Evolutionary conservation across 306 rosid genomes (phyloP).

Genomic region (Lablab purpureus): DNA sequence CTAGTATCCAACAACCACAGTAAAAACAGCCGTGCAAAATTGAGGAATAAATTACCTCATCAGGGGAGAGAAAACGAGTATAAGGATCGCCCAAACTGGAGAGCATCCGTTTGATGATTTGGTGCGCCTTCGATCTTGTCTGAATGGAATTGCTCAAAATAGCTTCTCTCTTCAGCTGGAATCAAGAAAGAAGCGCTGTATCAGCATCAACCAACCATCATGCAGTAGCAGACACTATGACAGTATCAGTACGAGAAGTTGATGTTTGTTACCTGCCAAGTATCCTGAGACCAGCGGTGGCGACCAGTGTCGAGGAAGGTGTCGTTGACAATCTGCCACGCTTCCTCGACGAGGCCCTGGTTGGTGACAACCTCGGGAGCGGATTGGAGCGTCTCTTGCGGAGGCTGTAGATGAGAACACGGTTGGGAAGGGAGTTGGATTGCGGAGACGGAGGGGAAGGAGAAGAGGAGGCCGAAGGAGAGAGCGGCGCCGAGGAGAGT

Average conservation of each 20-base stretch:
- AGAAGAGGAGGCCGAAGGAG: slow-evolving; percentile 44
- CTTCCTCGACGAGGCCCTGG: slow-evolving; percentile 85
- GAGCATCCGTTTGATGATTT: slow-evolving; percentile 80
- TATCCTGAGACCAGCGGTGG: slow-evolving; percentile 74
- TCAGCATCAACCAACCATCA: slow-evolving; percentile 9
- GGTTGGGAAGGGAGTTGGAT: slow-evolving; percentile 43
- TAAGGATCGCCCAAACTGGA: slow-evolving; percentile 94
- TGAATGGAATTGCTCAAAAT: slow-evolving; percentile 71
- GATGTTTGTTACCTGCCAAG: slow-evolving; percentile 67
- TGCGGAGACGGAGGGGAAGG: slow-evolving; percentile 36
- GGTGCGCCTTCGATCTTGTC: slow-evolving; percentile 86
- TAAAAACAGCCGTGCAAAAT: not conserved
- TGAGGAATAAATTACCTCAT: slow-evolving; percentile 63
- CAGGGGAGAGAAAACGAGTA: slow-evolving; percentile 89
- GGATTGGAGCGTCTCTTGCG: slow-evolving; percentile 34
- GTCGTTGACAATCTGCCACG: slow-evolving; percentile 93
- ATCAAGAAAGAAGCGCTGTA: slow-evolving; percentile 37
- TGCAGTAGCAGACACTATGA: not conserved
- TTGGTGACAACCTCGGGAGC: slow-evolving; percentile 60
- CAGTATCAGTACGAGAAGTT: not conserved
- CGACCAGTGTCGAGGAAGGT: slow-evolving; percentile 69
- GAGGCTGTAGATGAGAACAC: slow-evolving; percentile 61
- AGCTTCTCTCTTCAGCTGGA: slow-evolving; percentile 74
- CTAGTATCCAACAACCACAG: not conserved
- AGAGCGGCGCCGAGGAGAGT: slow-evolving; percentile 44